These are phyloP conservation scores for Suzukiozyma palmioleophila DNA, from an alignment of 1,139 yeast genomes.

Conservation along the genomic window DNA sequence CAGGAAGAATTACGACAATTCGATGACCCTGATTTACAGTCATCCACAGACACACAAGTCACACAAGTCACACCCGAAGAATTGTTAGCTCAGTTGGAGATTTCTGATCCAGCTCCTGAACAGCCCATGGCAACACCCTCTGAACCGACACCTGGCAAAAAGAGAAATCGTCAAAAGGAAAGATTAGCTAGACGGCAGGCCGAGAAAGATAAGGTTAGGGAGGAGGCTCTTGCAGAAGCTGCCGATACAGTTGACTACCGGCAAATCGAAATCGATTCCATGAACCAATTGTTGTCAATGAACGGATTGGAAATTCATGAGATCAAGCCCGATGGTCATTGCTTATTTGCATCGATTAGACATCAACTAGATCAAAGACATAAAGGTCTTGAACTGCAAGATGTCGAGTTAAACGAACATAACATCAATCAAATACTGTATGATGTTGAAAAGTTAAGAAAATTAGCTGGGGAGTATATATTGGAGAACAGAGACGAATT, in stretches of 20 bases:
- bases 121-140: conserved; percentile 3
- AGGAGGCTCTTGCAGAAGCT: conserved; percentile 73
- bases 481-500: conserved; percentile 62
- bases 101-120: conserved; percentile 14
- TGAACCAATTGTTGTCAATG: conserved; percentile 48
- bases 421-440: conserved; percentile 15
- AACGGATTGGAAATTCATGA: conserved; percentile 53
- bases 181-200: conserved; percentile 72
- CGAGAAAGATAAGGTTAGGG: conserved; percentile 56
- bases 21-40: conserved; percentile 10
- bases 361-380: conserved; percentile 68
- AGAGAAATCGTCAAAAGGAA: conserved; percentile 81
- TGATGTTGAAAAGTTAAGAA: conserved; percentile 54
- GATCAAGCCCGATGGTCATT: conserved; percentile 90
- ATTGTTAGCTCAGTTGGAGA: conserved; percentile 52
- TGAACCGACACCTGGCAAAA: conserved; percentile 24
- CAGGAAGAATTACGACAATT: conserved; percentile 37
- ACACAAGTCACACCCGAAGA: conserved; percentile 61
- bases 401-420: not conserved
- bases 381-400: conserved; percentile 8
- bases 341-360: conserved; percentile 79
- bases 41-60: conserved; percentile 17
- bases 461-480: conserved; percentile 64
- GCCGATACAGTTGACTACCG: conserved; percentile 60
- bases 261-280: conserved; percentile 63